Conservation (phyloP, 306 rosid genomes). For the Rosa multiflora region DNA sequence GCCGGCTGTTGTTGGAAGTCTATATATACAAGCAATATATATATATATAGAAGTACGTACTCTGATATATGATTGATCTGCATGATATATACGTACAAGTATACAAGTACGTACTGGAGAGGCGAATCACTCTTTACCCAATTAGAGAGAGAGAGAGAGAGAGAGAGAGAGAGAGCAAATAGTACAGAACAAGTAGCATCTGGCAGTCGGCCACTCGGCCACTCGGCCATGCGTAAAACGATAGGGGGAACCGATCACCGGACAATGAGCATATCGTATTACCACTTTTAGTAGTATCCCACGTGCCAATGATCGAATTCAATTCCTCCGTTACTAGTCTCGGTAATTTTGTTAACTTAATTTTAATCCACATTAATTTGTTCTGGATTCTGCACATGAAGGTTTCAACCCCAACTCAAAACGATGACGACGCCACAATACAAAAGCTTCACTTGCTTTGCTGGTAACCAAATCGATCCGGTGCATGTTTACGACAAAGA, state of each 20-base stretch:
- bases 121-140: neutral
- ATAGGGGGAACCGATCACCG: neutral
- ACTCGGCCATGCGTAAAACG: neutral
- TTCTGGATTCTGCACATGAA: neutral
- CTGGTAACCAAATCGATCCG: conserved; percentile 10
- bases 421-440: neutral
- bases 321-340: neutral
- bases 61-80: neutral
- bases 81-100: neutral
- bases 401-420: neutral
- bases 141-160: neutral
- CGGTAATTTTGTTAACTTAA: neutral
- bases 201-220: too few relatives aligned
- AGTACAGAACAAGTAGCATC: neutral
- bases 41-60: neutral
- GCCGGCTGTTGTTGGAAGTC: too few relatives aligned
- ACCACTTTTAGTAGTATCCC: neutral
- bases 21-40: too few relatives aligned
- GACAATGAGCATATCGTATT: neutral
- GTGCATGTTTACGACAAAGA: neutral
- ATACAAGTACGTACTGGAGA: neutral
- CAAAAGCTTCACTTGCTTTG: neutral
- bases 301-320: neutral
- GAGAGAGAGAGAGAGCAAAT: neutral
- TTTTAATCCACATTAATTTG: neutral